Conservation (phyloP, 176 grass and related monocot species). For the Dactylis glomerata region DNA sequence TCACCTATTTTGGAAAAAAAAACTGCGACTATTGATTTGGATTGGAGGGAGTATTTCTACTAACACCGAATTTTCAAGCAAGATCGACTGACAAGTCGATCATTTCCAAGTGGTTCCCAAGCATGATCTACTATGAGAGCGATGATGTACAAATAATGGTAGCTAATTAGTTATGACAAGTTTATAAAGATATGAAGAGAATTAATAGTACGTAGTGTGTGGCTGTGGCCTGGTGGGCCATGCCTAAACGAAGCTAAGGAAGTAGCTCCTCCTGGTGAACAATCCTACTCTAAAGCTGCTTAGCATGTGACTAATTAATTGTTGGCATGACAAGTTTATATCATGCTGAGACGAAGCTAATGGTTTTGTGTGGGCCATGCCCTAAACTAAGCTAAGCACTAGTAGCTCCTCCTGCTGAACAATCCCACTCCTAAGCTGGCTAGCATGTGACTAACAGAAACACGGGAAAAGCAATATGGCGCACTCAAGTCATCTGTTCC, state of each 20-base stretch:
- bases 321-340: neutral
- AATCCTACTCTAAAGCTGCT: neutral
- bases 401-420: neutral
- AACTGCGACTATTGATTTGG: too few relatives aligned
- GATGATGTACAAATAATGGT: neutral
- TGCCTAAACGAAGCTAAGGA: neutral
- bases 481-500: neutral
- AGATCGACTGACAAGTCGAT: neutral
- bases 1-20: too few relatives aligned
- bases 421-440: slow-evolving; percentile 3
- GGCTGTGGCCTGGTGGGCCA: neutral
- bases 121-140: neutral
- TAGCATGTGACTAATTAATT: slow-evolving; percentile 16
- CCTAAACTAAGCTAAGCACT: neutral
- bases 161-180: neutral
- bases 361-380: neutral
- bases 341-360: neutral
- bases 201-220: neutral
- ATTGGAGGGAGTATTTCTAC: too few relatives aligned
- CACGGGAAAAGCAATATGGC: neutral
- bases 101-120: neutral
- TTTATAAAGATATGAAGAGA: neutral
- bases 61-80: neutral
- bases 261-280: neutral
- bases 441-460: slow-evolving; percentile 19